Evolutionary conservation across 2,329 filamentous ascomycete genomes (phyloP), one percentile per base, ranked within the genome.

Genomic region (Hypocrella siamensis): DNA sequence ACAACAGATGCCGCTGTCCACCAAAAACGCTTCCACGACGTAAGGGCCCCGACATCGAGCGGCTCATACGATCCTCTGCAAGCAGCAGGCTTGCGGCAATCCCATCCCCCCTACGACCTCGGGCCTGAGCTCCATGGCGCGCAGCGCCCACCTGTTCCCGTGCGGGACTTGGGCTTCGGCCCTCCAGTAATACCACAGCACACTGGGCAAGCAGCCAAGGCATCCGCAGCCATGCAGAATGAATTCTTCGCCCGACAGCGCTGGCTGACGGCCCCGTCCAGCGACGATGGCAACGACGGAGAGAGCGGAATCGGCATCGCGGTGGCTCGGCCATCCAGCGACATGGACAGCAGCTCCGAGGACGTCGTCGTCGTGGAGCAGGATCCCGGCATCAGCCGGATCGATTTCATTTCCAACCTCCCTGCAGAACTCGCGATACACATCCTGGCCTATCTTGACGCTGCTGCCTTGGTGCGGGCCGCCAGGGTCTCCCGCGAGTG

Each of bases 251-350:
- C 48, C 4, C 46, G 51, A 26, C 38, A 56, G 49, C 54, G 58
- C 31, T 60, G 62, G 52, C 46, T 69, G 6, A 47, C 57, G 7
- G 49, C 53, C 4, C 42, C 47, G 15, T 43, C 45, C 2, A 49
- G 47, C 19, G 63, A 70, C 3, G 63, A 66, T 14, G 55, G 53
- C 30, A 70, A 65, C 39, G 71, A 78, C 40, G 57, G 63, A 17
- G 72, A 78, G 51, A 77, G 74, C 42, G 72, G 72, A 15, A 75
- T 78, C 32, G 71, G 70, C 19, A 76, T 78, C 31, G 58, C 63
- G 1, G 51, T 75, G 3, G 63, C 64, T 2, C 49, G 59, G 14
- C 52, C 58, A 14, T 57, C 57, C 4, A 39, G 49, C 2, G 55
- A 57, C 17, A 48, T 50, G 4, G 56, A 60, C 12, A 46, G 53